Percentiles rank a stretch among this genome's conserved stretches.
phyloP scores from a whole-genome alignment of 1,139 yeast genomes.

The Pichia sp. region DNA sequence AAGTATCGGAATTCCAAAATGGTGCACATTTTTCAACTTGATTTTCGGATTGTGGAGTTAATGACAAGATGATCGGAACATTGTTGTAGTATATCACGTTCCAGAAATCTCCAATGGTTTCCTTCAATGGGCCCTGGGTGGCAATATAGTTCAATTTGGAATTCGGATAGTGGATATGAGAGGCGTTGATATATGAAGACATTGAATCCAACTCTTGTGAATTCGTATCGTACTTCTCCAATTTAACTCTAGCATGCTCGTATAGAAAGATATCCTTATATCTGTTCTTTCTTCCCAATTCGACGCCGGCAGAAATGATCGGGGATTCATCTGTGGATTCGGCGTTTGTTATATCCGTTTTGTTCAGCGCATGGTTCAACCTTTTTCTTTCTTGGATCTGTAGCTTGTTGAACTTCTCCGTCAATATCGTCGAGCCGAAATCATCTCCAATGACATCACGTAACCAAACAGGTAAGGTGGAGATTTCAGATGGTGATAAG shows the following conservation, averaged over 20 bases:
- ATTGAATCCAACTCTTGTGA: conserved; percentile 22
- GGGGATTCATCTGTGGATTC: conserved; percentile 25
- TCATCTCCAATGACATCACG: conserved; percentile 32
- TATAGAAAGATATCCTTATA: conserved; percentile 55
- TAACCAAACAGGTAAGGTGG: conserved; percentile 39
- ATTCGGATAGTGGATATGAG: conserved; percentile 33
- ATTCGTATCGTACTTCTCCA: conserved; percentile 27
- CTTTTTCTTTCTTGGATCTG: conserved; percentile 38
- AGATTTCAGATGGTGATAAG: conserved; percentile 24
- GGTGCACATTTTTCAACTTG: conserved; percentile 56
- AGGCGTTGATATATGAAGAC: conserved; percentile 38
- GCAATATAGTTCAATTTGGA: conserved; percentile 44
- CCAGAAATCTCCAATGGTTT: conserved; percentile 60
- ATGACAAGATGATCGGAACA: conserved; percentile 43
- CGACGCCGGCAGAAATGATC: conserved; percentile 43
- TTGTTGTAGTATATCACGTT: conserved; percentile 44
- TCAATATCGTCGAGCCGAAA: conserved; percentile 30
- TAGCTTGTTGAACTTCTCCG: conserved; percentile 33
- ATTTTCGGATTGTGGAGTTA: conserved; percentile 53
- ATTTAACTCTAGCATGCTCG: conserved; percentile 54
- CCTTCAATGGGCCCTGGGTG: conserved; percentile 54
- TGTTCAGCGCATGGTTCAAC: conserved; percentile 34
- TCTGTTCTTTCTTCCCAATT: conserved; percentile 53
- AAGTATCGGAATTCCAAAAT: conserved; percentile 50
- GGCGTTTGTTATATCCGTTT: conserved; percentile 8